Evolutionary conservation across 1,139 yeast species (phyloP), one percentile per base, ranked within the genome.

Genomic region (Yarrowia galli): DNA sequence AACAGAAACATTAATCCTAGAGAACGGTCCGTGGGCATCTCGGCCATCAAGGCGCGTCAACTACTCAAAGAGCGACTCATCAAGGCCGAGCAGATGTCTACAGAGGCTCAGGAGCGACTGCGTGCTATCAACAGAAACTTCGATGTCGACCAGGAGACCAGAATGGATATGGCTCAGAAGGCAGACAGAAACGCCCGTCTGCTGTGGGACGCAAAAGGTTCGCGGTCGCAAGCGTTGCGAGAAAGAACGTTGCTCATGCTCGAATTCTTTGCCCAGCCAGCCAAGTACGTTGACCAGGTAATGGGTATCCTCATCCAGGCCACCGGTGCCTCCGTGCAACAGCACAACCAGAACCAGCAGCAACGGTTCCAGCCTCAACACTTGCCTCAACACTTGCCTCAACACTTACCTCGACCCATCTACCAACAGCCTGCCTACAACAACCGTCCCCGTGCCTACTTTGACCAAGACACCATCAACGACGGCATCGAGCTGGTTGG

Each of bases 401-500:
- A 16, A n/a, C 36, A 18, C n/a, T 2, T 40, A 12, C 43, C 7
- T 40, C 43, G 20, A 2, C 12, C 32, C 32, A 10, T 28, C 32
- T 28, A 28, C 32, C 32, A 6, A 6, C 18, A 18, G 46, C 22
- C 15, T 2, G 3, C 46, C 16, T 42, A n/a, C 23, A 13, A 2
- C 45, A 1, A 51, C 45, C 60, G 60, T 16, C 45, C 45, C n/a
- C 38, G 43, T n/a, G 18, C 45, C 8, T 38, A 42, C 15, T 56
- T 56, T 18, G 63, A 56, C 18, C 13, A n/a, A 12, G 48, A 25
- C 6, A 56, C 15, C n/a, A 23, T 53, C 18, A 12, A n/a, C 25
- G 63, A 56, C 25, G 63, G 63, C 10, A 22, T 56, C 15, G 38
- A 40, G 38, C 23, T 56, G n/a, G 12, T 56, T 2, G 63, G 48